These are phyloP conservation scores for Coprinopsis marcescibilis DNA, from an alignment of 768 basidiomycete species.

Conservation along the genomic window DNA sequence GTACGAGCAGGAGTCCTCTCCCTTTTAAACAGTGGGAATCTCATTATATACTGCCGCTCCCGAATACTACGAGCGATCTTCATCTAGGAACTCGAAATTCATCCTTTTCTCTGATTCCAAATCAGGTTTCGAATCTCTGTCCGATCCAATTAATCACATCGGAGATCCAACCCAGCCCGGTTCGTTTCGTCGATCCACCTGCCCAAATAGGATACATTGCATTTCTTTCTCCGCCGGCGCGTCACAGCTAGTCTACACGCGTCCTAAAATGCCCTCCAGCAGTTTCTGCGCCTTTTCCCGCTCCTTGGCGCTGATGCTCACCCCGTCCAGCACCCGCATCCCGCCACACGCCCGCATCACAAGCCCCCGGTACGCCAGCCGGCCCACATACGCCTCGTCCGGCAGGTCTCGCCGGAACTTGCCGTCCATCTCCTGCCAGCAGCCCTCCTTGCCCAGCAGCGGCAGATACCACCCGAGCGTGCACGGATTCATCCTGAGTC, in stretches of 20 bases:
- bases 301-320: slow-evolving; percentile 79
- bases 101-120: slow-evolving; percentile 3
- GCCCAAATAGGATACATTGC: slow-evolving; percentile 2
- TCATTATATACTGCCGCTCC: no score
- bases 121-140: background rate
- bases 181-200: background rate
- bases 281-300: slow-evolving; percentile 73
- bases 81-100: slow-evolving; percentile 7
- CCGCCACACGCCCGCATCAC: slow-evolving; percentile 70
- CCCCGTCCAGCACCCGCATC: slow-evolving; percentile 78
- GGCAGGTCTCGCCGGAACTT: slow-evolving; percentile 89
- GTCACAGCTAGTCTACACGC: background rate
- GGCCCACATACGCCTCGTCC: slow-evolving; percentile 79
- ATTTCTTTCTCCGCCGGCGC: background rate
- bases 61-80: no score
- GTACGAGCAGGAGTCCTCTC: background rate
- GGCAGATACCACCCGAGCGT: slow-evolving; percentile 96
- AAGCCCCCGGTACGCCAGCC: slow-evolving; percentile 85
- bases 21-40: background rate
- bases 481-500: slow-evolving; percentile 83
- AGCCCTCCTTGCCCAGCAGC: slow-evolving; percentile 65
- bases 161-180: slow-evolving; percentile 18
- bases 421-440: slow-evolving; percentile 77
- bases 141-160: slow-evolving; percentile 16
- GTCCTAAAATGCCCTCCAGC: slow-evolving; percentile 48